Evolutionary conservation across 2,329 filamentous ascomycete species (phyloP).

Genomic region (Fusarium devonianum): DNA sequence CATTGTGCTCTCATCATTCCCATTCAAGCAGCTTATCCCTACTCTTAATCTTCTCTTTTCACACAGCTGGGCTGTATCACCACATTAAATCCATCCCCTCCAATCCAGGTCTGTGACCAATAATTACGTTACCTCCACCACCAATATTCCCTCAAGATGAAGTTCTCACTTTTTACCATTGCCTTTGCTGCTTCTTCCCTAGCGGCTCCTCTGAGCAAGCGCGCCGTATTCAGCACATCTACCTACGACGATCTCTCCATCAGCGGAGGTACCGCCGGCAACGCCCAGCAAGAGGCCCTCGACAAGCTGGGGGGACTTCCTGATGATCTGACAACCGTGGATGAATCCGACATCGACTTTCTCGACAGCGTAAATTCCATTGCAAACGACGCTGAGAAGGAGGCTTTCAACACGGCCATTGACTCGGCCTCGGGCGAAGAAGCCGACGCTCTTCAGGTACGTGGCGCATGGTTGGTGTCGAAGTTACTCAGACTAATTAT

Average conservation of each 20-base stretch:
- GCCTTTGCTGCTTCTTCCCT: constrained; percentile 39
- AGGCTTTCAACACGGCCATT: constrained; percentile 63
- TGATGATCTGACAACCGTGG: constrained; percentile 54
- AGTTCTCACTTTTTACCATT: constrained; percentile 45
- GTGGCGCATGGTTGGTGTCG: background rate
- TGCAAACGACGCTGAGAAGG: constrained; percentile 60
- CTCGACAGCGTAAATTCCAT: constrained; percentile 59
- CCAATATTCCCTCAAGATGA: constrained; percentile 39
- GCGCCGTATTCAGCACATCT: constrained; percentile 45
- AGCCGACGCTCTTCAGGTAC: constrained; percentile 57
- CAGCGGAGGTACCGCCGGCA: constrained; percentile 54
- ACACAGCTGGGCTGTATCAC: constrained; percentile 6
- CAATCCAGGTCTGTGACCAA: background rate
- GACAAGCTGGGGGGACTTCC: constrained; percentile 48
- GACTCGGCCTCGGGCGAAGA: constrained; percentile 54
- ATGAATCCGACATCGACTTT: constrained; percentile 55
- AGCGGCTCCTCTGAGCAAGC: constrained; percentile 42
- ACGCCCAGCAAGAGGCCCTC: constrained; percentile 53
- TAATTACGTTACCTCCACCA: too few relatives aligned
- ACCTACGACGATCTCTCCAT: constrained; percentile 57
- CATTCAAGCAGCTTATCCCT: background rate
- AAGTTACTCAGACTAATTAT: constrained; percentile 8
- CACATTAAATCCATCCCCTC: background rate
- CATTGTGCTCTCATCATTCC: background rate
- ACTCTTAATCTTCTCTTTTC: background rate